Evolutionary conservation across 2,329 filamentous ascomycete genomes (phyloP), one percentile per base, ranked within the genome.

Genomic region (Talaromyces marneffei): DNA sequence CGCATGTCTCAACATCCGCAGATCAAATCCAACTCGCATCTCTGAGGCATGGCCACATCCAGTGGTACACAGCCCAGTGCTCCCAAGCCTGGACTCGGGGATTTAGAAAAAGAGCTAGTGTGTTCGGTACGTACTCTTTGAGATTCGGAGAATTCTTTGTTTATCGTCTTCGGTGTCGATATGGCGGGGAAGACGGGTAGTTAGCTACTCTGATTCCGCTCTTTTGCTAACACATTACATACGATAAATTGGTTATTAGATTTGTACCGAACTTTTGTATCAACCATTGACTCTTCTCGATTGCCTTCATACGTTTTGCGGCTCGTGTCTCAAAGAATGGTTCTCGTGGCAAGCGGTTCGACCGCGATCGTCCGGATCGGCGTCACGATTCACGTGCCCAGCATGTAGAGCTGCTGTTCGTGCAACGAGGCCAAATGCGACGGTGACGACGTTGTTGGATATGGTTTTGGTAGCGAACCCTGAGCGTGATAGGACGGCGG

Each of bases 281-380:
- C 90, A 95, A 74, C 92, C 92, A 35, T 83, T 96, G 65, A 96
- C 92, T 29, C 86, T 96, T 55, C 89, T 96, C 74, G 91, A 96
- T 79, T 96, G 92, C 73, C 85, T 96, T 48, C 92, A 96, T 77
- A 97, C 93, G 50, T 99, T 95, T 76, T 99, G 94, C 79, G 94
- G 92, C 65, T 89, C 90, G 40, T 99, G 94, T 72, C 76, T 97
- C 62, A 96, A 96, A 75, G 91, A 96, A 79, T 99, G 94, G 94
- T 99, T 97, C 73, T 80, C 82, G 65, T 94, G 87, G 75, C 91
- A 96, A 74, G 87, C 87, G 39, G 79, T 82, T 31, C 85, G 65
- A 67, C 79, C 58, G 71, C 81, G 66, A 70, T 82, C 68, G 63
- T 80, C 69, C 68, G 77, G 65, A 71, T 83, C 71, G 18, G 65